Conservation (phyloP, 2,329 filamentous ascomycete species). For the Ophiostoma novo-ulmi region DNA sequence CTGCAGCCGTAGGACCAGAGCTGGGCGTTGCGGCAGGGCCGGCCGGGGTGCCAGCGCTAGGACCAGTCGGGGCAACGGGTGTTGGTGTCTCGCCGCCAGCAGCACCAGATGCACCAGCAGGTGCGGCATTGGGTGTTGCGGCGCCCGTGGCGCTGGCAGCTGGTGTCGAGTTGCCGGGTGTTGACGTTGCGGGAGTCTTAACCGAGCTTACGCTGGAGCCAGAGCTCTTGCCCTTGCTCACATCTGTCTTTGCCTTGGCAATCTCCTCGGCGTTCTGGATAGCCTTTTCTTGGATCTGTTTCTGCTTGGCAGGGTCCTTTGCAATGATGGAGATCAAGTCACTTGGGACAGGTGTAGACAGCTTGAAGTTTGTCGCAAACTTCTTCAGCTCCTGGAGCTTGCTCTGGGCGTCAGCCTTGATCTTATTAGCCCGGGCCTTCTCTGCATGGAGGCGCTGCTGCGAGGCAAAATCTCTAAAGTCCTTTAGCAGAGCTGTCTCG, state of each 20-base stretch:
- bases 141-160: neutral
- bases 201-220: slow-evolving; percentile 13
- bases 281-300: slow-evolving; percentile 85
- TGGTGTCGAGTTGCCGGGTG: neutral
- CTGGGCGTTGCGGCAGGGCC: neutral
- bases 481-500: slow-evolving; percentile 55
- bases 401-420: slow-evolving; percentile 74
- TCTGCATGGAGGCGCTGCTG: slow-evolving; percentile 53
- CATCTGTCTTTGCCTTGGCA: slow-evolving; percentile 41
- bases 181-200: slow-evolving; percentile 5
- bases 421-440: slow-evolving; percentile 53
- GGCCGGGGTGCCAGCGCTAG: neutral
- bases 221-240: slow-evolving; percentile 13
- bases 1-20: slow-evolving; percentile 15
- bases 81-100: neutral
- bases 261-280: slow-evolving; percentile 66
- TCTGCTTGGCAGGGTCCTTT: slow-evolving; percentile 92
- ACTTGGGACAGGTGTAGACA: slow-evolving; percentile 83
- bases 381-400: slow-evolving; percentile 93
- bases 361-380: slow-evolving; percentile 89
- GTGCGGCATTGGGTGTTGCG: neutral
- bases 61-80: neutral
- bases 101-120: neutral
- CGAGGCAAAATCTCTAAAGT: slow-evolving; percentile 60
- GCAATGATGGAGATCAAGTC: slow-evolving; percentile 93